Evolutionary conservation across 352 stramenopile species (phyloP), one percentile per base, ranked within the genome.

Genomic region (Pythium oligandrum): DNA sequence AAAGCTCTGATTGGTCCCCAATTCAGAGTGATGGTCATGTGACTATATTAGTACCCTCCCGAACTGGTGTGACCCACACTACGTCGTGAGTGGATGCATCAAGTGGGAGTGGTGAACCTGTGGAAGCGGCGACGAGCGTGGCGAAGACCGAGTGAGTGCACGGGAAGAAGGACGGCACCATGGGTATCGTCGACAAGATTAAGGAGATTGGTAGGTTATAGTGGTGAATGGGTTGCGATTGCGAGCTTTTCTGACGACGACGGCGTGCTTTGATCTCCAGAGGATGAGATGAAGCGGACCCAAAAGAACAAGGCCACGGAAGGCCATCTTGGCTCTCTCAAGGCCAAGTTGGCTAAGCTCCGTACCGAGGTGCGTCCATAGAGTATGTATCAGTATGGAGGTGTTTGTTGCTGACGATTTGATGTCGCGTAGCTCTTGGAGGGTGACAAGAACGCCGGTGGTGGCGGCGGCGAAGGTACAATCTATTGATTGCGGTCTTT

Each of bases 331-430:
- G 94, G 95, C 6, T 81, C 86, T 44, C 72, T 99, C 34, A 99
- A 99, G 73, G 97, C 97, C 37, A 99, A 99, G 78, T 78, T 99
- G 36, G 96, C 97, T 37, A 99, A 99, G 75, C 72, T 99, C 35
- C 94, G 97, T 46, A 96, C 91, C n/a, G 96, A 99, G 71, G 78
- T 93, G 44, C 33, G 37, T 30, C 1, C 17, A 42, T 51, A 48
- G 10, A 2, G 11, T 3, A n/a, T 44, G 37, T 3, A 8, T 48
- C 7, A 49, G 40, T 48, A 53, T 44, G 48, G 36, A 33, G 12
- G 17, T 43, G 34, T n/a, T 43, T 33, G 30, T 10, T 51, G 45
- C 45, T 53, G 12, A 53, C 48, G 36, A 30, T 44, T 44, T 45
- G 42, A 46, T 12, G 38, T 32, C 40, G 2, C 30, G 38, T 57